These are phyloP conservation scores for Ogataea angusta DNA, from an alignment of 805 yeast species.

Conservation along the genomic window DNA sequence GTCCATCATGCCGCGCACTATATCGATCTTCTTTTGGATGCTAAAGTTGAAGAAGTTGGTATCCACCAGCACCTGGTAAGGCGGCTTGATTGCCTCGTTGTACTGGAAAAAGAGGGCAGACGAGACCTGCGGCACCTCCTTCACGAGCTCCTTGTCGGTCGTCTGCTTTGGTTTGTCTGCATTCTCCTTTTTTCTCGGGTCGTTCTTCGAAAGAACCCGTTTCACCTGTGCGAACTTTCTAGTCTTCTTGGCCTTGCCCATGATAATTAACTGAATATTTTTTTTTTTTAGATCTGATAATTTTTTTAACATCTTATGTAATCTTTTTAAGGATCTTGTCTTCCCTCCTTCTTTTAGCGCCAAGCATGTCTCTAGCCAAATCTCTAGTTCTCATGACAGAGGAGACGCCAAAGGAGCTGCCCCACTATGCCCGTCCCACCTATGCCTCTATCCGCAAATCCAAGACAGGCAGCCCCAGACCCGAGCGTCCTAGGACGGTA, in stretches of 20 bases:
- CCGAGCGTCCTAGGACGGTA: slow-evolving; percentile 5
- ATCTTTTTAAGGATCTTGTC: slow-evolving; percentile 7
- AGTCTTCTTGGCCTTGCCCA: slow-evolving; percentile 98
- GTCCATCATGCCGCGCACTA: slow-evolving; percentile 97
- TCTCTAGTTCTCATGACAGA: slow-evolving; percentile 13
- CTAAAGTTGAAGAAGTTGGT: slow-evolving; percentile 96
- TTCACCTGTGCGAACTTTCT: slow-evolving; percentile 94
- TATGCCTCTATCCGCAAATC: slow-evolving; percentile 21
- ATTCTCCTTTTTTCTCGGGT: slow-evolving; percentile 53
- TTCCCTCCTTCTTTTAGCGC: slow-evolving; percentile 9
- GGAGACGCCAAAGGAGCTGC: slow-evolving; percentile 13
- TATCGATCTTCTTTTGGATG: slow-evolving; percentile 91
- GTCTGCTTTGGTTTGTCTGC: slow-evolving; percentile 38
- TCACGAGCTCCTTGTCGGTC: slow-evolving; percentile 73
- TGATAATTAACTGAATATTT: slow-evolving; percentile 26
- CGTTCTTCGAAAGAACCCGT: slow-evolving; percentile 73
- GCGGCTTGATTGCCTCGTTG: slow-evolving; percentile 94
- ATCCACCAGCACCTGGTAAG: slow-evolving; percentile 93
- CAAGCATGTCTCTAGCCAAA: slow-evolving; percentile 8
- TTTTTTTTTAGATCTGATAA: background rate
- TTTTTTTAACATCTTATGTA: slow-evolving; percentile 8
- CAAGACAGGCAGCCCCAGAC: slow-evolving; percentile 12
- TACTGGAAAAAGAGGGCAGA: slow-evolving; percentile 93
- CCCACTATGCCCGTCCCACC: slow-evolving; percentile 26
- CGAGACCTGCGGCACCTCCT: slow-evolving; percentile 86